Conservation (phyloP, 176 grass and related monocot species). For the Aegilops speltoides region DNA sequence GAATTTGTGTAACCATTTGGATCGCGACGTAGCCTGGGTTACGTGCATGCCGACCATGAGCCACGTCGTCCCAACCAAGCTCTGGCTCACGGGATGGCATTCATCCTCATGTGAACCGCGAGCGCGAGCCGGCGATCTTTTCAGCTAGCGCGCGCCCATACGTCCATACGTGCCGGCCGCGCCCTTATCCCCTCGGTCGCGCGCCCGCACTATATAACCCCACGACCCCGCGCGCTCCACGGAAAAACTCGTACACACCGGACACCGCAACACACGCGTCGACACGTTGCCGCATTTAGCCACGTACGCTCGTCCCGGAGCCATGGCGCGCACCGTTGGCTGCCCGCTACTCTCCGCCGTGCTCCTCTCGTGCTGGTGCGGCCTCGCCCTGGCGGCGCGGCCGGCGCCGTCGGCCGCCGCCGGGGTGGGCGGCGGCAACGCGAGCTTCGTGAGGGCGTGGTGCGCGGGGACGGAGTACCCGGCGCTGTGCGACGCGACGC, state of each 20-base stretch:
- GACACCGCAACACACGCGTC: background rate
- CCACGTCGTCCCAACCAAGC: background rate
- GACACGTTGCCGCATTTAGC: background rate
- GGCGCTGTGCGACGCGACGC: slow-evolving; percentile 45
- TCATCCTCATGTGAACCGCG: background rate
- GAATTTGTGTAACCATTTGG: background rate
- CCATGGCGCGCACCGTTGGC: slow-evolving; percentile 9
- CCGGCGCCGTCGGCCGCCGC: background rate
- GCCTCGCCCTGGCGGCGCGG: background rate
- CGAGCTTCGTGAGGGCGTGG: slow-evolving; percentile 34
- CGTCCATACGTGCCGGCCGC: background rate
- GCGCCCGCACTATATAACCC: background rate
- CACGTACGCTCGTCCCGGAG: background rate
- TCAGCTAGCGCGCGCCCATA: background rate
- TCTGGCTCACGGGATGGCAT: background rate
- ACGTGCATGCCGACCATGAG: background rate
- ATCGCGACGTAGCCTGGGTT: background rate
- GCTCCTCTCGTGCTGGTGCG: background rate
- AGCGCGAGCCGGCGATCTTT: background rate
- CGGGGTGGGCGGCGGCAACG: background rate
- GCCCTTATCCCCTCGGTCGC: slow-evolving; percentile 1
- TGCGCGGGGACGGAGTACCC: slow-evolving; percentile 54
- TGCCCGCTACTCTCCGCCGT: background rate
- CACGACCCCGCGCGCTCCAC: background rate
- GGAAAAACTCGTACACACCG: too few species aligned